phyloP scores from a whole-genome alignment of 78 protist species.

The Bigelowiella natans region DNA sequence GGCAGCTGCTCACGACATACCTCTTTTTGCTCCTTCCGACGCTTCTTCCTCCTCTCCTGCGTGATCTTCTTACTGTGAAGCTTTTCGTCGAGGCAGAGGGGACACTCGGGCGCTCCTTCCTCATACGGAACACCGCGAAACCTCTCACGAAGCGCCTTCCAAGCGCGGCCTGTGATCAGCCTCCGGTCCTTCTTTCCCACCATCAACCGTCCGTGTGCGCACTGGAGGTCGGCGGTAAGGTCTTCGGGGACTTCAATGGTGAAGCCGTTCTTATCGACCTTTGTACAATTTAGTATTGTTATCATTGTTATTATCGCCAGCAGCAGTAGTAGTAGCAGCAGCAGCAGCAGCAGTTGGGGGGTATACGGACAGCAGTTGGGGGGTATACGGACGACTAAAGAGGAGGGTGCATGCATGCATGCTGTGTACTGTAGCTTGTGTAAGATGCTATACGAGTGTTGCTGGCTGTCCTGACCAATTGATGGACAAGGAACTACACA shows the following conservation, averaged over 20 bases:
- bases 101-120: background rate
- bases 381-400: too few relatives aligned
- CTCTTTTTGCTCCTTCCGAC: background rate
- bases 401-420: too few relatives aligned
- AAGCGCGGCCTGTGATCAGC: background rate
- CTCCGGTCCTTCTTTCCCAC: background rate
- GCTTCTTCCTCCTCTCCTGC: background rate
- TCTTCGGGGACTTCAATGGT: background rate
- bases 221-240: background rate
- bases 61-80: background rate
- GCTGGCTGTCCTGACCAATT: too few relatives aligned
- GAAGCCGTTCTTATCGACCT: background rate
- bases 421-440: too few relatives aligned
- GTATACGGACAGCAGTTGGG: too few relatives aligned
- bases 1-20: too few relatives aligned
- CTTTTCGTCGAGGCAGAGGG: background rate
- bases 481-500: too few relatives aligned
- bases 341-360: too few relatives aligned
- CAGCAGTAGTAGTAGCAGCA: too few relatives aligned
- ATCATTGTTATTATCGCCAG: too few relatives aligned
- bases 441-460: too few relatives aligned
- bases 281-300: too few relatives aligned
- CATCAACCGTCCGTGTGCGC: background rate
- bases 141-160: background rate
- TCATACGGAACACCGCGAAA: background rate